These are phyloP conservation scores for Elasticomyces elasticus DNA, from an alignment of 495 filamentous ascomycete genomes.

Conservation along the genomic window DNA sequence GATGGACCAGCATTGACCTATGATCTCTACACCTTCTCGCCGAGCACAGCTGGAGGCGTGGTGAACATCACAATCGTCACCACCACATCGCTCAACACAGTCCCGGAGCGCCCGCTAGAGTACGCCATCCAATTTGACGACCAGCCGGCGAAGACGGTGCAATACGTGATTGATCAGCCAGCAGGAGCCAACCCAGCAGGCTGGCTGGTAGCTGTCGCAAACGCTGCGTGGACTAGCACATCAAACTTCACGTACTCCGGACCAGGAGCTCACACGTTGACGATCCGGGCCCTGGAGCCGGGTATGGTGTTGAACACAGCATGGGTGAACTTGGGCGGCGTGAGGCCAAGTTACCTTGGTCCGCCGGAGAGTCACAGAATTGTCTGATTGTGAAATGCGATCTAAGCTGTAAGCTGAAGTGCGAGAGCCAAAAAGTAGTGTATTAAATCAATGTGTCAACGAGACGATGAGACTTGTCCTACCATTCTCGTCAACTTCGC, in stretches of 20 bases:
- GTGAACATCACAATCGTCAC: constrained; percentile 55
- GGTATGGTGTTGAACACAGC: constrained; percentile 62
- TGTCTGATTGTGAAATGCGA: no score
- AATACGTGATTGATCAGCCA: constrained; percentile 41
- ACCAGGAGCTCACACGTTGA: constrained; percentile 47
- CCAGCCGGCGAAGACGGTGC: constrained; percentile 36
- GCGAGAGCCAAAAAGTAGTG: no score
- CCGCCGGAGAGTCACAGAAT: constrained; percentile 49
- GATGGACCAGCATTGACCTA: constrained; percentile 53
- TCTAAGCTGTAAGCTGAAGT: no score
- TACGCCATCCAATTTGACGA: constrained; percentile 51
- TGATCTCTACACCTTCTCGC: constrained; percentile 54
- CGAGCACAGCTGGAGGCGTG: constrained; percentile 22
- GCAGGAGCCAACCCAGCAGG: constrained; percentile 42
- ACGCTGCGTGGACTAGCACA: constrained; percentile 51
- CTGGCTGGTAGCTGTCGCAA: constrained; percentile 48
- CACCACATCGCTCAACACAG: constrained; percentile 50
- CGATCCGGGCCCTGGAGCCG: constrained; percentile 53
- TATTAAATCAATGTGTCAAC: no score
- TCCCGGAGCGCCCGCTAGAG: constrained; percentile 46
- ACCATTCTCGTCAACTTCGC: no score
- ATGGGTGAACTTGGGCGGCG: constrained; percentile 57
- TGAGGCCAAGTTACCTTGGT: constrained; percentile 54
- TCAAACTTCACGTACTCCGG: constrained; percentile 40
- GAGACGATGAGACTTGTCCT: no score